A percentile compares a stretch with the other conserved stretches of the same genome.
Evolutionary conservation across 345 rosid genomes (phyloP).

Genomic region (Fremontodendron californicum): DNA sequence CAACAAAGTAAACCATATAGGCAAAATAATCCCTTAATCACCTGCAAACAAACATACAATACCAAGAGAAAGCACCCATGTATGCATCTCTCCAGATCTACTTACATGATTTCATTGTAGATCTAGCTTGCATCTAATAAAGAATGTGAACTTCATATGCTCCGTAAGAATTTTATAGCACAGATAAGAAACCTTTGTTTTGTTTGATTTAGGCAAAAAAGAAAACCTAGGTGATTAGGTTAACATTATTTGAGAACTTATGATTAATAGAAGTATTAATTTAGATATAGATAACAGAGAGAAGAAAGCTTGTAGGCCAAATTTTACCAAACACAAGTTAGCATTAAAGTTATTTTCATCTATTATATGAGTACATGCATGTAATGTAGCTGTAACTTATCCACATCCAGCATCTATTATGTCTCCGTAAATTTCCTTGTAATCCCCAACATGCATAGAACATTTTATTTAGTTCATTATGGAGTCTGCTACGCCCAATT

Average conservation of each 20-base stretch:
- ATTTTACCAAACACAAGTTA: background rate
- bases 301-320: background rate
- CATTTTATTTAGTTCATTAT: background rate
- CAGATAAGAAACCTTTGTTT: background rate
- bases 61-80: background rate
- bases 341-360: background rate
- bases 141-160: background rate
- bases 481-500: background rate
- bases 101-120: background rate
- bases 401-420: background rate
- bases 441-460: background rate
- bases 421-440: background rate
- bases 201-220: background rate
- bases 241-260: background rate
- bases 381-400: background rate
- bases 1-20: background rate
- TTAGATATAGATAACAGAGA: background rate
- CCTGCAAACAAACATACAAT: background rate
- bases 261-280: background rate
- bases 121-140: background rate
- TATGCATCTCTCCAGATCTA: background rate
- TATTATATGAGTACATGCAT: background rate
- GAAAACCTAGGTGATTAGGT: background rate
- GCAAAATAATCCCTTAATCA: conserved; percentile 3
- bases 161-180: background rate